Conservation (phyloP, 176 grass and related monocot genomes). For the Phoenix dactylifera region DNA sequence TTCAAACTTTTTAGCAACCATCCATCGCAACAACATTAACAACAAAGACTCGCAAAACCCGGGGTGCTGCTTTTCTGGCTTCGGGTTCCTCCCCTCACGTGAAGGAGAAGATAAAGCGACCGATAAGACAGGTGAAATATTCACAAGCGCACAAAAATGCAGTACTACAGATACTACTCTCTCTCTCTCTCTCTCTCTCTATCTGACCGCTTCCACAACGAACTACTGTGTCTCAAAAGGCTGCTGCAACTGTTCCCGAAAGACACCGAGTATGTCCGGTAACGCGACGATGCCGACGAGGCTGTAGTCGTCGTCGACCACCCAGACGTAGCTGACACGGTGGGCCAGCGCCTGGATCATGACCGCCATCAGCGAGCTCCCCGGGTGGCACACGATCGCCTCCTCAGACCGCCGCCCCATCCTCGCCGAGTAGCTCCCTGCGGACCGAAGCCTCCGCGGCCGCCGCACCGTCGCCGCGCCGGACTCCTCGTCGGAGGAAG, state of each 20-base stretch:
- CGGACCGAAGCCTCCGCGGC: constrained; percentile 14
- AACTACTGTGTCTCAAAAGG: neutral
- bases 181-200: too few species aligned
- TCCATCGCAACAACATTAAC: too few species aligned
- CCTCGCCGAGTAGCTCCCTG: constrained; percentile 10
- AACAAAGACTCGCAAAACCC: too few species aligned
- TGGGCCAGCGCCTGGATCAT: constrained; percentile 60
- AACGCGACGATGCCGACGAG: constrained; percentile 49
- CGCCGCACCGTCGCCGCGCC: constrained; percentile 15
- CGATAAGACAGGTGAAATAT: too few species aligned
- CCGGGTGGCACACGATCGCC: constrained; percentile 39
- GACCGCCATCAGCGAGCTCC: constrained; percentile 70
- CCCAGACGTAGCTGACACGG: constrained; percentile 68
- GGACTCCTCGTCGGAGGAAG: constrained; percentile 21
- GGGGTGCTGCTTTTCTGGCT: too few species aligned
- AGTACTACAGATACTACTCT: too few species aligned
- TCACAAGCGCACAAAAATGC: too few species aligned
- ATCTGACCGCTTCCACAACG: too few species aligned
- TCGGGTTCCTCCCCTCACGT: too few species aligned
- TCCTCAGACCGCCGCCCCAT: constrained; percentile 30
- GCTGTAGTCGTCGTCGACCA: constrained; percentile 30
- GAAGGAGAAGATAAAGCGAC: too few species aligned
- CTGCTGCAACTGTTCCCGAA: constrained; percentile 30
- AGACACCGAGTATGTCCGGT: constrained; percentile 43
- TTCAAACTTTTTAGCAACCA: too few species aligned